These are phyloP conservation scores for Colletotrichum sp. DNA, from an alignment of 2,329 filamentous ascomycete species.

Conservation along the genomic window DNA sequence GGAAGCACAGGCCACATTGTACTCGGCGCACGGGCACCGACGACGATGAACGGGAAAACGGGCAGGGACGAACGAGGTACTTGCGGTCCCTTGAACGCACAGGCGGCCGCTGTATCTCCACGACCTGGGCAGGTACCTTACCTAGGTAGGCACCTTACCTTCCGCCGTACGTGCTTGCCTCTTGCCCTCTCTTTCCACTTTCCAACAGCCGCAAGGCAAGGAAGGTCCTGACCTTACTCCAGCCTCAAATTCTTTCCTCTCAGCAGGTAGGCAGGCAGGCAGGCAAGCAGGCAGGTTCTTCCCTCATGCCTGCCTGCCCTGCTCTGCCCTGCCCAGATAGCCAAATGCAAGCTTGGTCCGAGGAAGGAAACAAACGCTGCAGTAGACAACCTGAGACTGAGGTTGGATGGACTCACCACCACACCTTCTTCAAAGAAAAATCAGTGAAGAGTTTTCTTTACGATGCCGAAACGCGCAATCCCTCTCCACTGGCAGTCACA, in stretches of 20 bases:
- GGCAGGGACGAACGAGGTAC: not conserved
- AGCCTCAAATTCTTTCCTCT: not conserved
- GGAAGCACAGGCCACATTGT: not conserved
- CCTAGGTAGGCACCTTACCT: not conserved
- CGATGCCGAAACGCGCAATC: constrained; percentile 4
- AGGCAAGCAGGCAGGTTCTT: not conserved
- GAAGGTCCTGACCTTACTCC: not conserved
- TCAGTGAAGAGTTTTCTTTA: not conserved
- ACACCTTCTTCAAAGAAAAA: not conserved
- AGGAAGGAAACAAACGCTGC: not conserved
- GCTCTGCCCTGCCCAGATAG: not conserved
- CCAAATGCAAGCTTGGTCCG: not conserved
- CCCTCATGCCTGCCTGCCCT: not conserved
- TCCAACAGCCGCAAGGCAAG: not conserved
- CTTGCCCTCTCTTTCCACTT: not conserved
- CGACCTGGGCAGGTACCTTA: not conserved
- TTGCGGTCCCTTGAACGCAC: constrained; percentile 6
- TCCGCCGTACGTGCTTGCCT: not conserved
- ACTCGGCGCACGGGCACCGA: not conserved
- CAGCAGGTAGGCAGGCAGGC: not conserved
- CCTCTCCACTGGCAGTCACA: constrained; percentile 1
- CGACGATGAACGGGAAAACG: not conserved
- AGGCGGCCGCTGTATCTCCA: constrained; percentile 18
- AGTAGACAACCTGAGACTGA: not conserved
- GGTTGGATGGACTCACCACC: not conserved